Evolutionary conservation across 345 rosid genomes (phyloP).

Genomic region (Theobroma cacao): DNA sequence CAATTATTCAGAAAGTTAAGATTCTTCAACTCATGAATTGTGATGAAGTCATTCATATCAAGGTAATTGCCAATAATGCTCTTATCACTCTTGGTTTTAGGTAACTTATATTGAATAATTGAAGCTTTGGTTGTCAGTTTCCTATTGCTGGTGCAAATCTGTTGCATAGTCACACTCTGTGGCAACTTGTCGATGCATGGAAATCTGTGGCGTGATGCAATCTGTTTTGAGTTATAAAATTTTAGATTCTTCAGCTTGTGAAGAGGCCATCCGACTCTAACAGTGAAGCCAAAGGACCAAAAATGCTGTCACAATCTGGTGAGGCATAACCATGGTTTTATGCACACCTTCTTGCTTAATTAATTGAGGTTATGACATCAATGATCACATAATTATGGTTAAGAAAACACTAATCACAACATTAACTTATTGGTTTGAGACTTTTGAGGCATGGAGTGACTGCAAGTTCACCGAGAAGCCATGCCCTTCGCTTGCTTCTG

Average conservation of each 20-base stretch:
- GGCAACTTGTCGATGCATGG: constrained; percentile 10
- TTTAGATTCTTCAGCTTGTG: constrained; percentile 21
- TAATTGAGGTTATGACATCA: constrained; percentile 7
- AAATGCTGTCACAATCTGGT: constrained; percentile 23
- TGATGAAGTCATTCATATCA: background rate
- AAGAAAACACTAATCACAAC: background rate
- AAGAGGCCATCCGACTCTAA: constrained; percentile 3
- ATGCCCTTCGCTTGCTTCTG: constrained; percentile 8
- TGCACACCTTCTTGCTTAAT: constrained; percentile 18
- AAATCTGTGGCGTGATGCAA: background rate
- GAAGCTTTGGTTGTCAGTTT: background rate
- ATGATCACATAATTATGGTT: background rate
- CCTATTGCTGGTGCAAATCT: background rate
- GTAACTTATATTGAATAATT: background rate
- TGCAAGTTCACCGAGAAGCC: constrained; percentile 20
- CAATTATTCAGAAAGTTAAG: background rate
- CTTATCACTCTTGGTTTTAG: background rate
- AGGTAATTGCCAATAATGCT: background rate
- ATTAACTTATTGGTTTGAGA: background rate
- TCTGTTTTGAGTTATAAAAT: background rate
- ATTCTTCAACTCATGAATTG: constrained; percentile 2
- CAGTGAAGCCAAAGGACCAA: background rate
- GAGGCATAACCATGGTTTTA: constrained; percentile 3
- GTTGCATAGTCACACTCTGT: background rate
- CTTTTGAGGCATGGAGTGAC: constrained; percentile 10